Base-by-base conservation (phyloP, 495 filamentous ascomycete species). In the Xylaria venustula region DNA sequence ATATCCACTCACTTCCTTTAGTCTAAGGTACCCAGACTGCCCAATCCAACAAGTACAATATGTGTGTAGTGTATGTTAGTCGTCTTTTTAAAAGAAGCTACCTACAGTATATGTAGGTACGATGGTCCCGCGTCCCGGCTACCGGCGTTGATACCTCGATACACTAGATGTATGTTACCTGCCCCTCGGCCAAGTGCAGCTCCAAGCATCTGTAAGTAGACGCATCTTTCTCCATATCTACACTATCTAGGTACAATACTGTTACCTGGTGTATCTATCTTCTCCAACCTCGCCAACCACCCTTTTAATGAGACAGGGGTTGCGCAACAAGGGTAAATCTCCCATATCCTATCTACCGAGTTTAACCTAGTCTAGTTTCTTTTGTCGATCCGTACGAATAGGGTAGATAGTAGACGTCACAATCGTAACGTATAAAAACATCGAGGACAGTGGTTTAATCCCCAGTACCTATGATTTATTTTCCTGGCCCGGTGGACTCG, bases 71-170 rank as follows among this genome's bases (percentile, higher is more conserved):
- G n/a, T n/a, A n/a, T n/a, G n/a, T 11, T 34, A 34, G 30, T 11
- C 30, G 30, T 34, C 30, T 11, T 34, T 34, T n/a, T n/a, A n/a
- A n/a, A n/a, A n/a, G n/a, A n/a, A n/a, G n/a, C n/a, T n/a, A n/a
- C n/a, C n/a, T n/a, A n/a, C n/a, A n/a, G n/a, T n/a, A n/a, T 45
- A 54, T 41, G 34, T 19, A 56, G 26, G 57, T 51, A 34, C 37
- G 30, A 12, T 46, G 34, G 46, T 25, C 37, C 37, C 37, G 15
- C 5, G 32, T 36, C 49, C 51, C 36, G 36, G 20, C 36, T 41
- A 23, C 36, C 37, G 51, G 36, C 36, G 37, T 15, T 34, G 30
- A 34, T 34, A 34, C 11, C 5, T 34, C 30, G 5, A 34, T 34
- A 34, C 5, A 34, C 15, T 26, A 25, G 51, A 40, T 54, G 34